A percentile compares a stretch with the other conserved stretches of the same genome.
phyloP scores from a whole-genome alignment of 176 grass and related monocot species.

The sorghum (Sorghum bicolor) region DNA sequence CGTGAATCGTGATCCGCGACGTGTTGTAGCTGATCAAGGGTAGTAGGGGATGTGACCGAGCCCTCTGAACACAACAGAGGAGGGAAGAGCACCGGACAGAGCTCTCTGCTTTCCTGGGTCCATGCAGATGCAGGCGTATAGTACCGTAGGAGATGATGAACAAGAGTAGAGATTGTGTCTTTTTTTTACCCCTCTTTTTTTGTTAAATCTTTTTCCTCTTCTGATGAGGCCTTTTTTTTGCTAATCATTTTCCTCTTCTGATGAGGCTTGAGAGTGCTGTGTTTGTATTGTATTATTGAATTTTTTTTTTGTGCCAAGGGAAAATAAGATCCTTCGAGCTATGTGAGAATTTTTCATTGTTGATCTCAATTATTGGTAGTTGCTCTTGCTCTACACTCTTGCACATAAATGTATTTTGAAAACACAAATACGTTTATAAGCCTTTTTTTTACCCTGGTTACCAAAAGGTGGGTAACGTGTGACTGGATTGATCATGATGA shows the following conservation, averaged over 20 bases:
- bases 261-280: background rate
- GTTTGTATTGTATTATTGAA: conserved; percentile 34
- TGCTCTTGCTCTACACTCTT: background rate
- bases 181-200: background rate
- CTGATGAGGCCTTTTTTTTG: background rate
- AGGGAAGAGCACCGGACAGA: conserved; percentile 31
- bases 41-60: no score
- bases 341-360: background rate
- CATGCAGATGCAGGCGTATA: background rate
- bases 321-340: conserved; percentile 23
- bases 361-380: background rate
- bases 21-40: background rate
- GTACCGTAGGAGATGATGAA: conserved; percentile 6
- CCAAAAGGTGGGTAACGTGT: background rate
- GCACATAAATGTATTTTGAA: background rate
- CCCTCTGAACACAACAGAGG: conserved; percentile 16
- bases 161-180: background rate
- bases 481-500: background rate
- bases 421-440: background rate
- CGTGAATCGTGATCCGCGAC: background rate
- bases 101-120: conserved; percentile 31
- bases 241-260: background rate
- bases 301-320: background rate
- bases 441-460: background rate
- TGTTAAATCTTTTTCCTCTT: background rate